Percentiles rank a stretch among this genome's conserved stretches.
phyloP scores from a whole-genome alignment of 768 basidiomycete genomes.

The Agaricus subrufescens region DNA sequence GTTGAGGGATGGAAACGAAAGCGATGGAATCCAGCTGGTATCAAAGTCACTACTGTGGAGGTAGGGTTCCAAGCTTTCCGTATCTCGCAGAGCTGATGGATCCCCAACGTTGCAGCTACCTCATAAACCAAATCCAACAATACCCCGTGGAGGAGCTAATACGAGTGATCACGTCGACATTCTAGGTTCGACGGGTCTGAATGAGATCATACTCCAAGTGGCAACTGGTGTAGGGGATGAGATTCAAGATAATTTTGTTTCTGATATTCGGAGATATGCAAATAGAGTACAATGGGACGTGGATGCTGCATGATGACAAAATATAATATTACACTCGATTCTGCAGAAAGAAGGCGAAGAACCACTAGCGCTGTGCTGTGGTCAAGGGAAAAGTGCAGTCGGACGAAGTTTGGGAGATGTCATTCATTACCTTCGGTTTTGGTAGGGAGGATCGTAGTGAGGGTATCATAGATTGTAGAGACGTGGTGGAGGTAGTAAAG shows the following conservation, averaged over 20 bases:
- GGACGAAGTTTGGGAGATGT: not conserved
- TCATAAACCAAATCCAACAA: constrained; percentile 68
- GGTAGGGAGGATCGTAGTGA: constrained; percentile 2
- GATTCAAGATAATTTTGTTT: constrained; percentile 65
- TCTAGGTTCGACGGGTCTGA: constrained; percentile 72
- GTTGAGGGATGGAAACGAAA: constrained; percentile 89
- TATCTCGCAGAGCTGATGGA: not conserved
- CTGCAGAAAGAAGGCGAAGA: not conserved
- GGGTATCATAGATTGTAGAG: constrained; percentile 13
- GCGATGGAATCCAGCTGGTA: constrained; percentile 90
- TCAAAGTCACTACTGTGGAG: constrained; percentile 83
- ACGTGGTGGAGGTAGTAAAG: constrained; percentile 21
- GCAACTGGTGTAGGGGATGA: constrained; percentile 80
- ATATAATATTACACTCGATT: not conserved
- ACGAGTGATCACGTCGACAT: constrained; percentile 92
- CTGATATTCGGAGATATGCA: constrained; percentile 74
- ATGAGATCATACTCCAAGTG: constrained; percentile 88
- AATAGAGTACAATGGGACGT: constrained; percentile 73
- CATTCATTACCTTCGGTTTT: not conserved
- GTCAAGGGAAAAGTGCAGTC: not conserved
- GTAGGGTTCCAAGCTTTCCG: constrained; percentile 33
- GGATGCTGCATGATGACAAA: constrained; percentile 36
- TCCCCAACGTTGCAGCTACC: constrained; percentile 46
- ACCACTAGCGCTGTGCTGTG: not conserved
- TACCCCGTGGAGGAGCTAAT: constrained; percentile 86